Conservation (phyloP, 805 yeast species). For the Hanseniaspora mollemarum region DNA sequence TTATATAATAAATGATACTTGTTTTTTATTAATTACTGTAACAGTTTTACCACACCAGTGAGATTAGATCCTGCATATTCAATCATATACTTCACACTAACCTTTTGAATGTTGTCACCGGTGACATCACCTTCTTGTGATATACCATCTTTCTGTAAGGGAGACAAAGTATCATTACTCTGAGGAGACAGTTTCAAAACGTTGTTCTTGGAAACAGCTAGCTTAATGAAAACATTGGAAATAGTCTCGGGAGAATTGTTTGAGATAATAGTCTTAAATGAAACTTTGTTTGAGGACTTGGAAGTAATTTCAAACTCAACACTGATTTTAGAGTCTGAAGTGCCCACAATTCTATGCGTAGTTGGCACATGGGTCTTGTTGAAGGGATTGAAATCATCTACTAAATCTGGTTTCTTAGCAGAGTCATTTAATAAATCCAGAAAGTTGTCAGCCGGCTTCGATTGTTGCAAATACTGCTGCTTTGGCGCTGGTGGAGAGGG, state of each 20-base stretch:
- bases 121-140: conserved; percentile 32
- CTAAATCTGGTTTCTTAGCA: conserved; percentile 18
- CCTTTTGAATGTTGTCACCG: conserved; percentile 19
- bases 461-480: conserved; percentile 16
- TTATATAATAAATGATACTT: too few species aligned
- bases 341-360: background rate
- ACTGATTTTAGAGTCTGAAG: conserved; percentile 30
- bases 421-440: conserved; percentile 21
- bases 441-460: conserved; percentile 14
- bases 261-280: conserved; percentile 41
- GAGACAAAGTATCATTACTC: conserved; percentile 42
- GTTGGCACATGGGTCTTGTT: conserved; percentile 19
- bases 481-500: conserved; percentile 21
- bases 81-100: conserved; percentile 22
- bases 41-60: conserved; percentile 5
- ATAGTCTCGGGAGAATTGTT: conserved; percentile 39
- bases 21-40: background rate
- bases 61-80: background rate
- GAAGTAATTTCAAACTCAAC: conserved; percentile 38
- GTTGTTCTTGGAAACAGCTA: conserved; percentile 62
- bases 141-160: conserved; percentile 39
- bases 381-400: conserved; percentile 18
- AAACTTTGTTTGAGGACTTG: conserved; percentile 31
- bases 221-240: conserved; percentile 43
- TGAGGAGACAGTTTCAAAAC: conserved; percentile 51